These are phyloP conservation scores for Leccinum imitatum DNA, from an alignment of 768 basidiomycete species.

Conservation along the genomic window DNA sequence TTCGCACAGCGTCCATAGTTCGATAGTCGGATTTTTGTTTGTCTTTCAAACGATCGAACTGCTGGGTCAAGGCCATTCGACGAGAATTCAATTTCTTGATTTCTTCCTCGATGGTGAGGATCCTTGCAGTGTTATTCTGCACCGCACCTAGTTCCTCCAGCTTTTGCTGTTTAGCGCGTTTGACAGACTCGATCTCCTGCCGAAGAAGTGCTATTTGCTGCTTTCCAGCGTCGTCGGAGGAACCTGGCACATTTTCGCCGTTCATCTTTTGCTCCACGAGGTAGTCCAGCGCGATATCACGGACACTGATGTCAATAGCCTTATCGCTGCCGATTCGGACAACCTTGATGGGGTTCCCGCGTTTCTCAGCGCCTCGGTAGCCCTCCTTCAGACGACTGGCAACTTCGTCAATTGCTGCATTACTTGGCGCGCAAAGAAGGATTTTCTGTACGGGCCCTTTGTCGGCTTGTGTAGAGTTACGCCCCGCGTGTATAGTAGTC, in stretches of 20 bases:
- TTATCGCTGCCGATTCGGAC: conserved; percentile 86
- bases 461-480: conserved; percentile 38
- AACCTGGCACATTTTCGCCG: conserved; percentile 35
- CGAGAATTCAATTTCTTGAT: conserved; percentile 63
- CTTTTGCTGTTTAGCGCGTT: conserved; percentile 57
- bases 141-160: conserved; percentile 54
- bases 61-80: conserved; percentile 61
- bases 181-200: conserved; percentile 68
- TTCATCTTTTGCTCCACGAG: conserved; percentile 79
- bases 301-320: conserved; percentile 73
- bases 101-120: conserved; percentile 64
- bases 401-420: conserved; percentile 98
- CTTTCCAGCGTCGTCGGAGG: conserved; percentile 51
- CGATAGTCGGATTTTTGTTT: conserved; percentile 78
- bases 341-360: conserved; percentile 63
- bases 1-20: conserved; percentile 76
- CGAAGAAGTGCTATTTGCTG: conserved; percentile 60
- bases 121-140: conserved; percentile 56
- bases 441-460: conserved; percentile 62
- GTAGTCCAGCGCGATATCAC: conserved; percentile 83
- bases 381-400: conserved; percentile 83
- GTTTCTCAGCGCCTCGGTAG: conserved; percentile 56
- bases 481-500: conserved; percentile 51
- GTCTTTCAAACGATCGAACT: conserved; percentile 78
- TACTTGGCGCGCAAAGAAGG: conserved; percentile 94